Conservation (phyloP, 2,329 filamentous ascomycete genomes). For the Neofusicoccum sp. region DNA sequence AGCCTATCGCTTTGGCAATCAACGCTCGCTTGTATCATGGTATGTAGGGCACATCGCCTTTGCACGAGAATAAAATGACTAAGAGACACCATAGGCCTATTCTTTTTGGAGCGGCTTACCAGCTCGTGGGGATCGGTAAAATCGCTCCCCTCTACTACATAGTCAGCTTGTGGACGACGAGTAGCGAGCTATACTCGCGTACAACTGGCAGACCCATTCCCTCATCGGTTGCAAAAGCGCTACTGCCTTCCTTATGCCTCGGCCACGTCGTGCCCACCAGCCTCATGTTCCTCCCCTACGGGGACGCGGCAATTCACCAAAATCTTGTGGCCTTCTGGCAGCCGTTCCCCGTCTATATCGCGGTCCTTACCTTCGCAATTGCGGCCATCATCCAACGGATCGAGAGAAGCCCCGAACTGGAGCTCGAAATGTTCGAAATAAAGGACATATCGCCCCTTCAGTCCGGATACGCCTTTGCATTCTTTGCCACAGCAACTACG, state of each 20-base stretch:
- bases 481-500: background rate
- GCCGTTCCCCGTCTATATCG: constrained; percentile 1
- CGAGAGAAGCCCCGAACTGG: background rate
- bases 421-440: background rate
- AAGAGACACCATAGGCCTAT: constrained; percentile 7
- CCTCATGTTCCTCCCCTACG: constrained; percentile 30
- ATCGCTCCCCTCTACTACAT: constrained; percentile 32
- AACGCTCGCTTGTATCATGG: constrained; percentile 14
- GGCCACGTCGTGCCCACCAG: constrained; percentile 31
- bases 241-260: constrained; percentile 29
- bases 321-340: constrained; percentile 30
- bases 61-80: background rate
- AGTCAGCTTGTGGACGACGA: constrained; percentile 25
- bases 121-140: constrained; percentile 17
- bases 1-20: constrained; percentile 9
- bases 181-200: constrained; percentile 23
- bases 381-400: background rate
- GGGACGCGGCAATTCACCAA: constrained; percentile 24
- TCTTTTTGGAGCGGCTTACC: background rate
- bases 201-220: constrained; percentile 23
- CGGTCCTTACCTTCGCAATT: background rate
- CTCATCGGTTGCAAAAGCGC: constrained; percentile 26
- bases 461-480: background rate
- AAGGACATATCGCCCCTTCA: background rate
- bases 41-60: background rate